A percentile compares a stretch with the other conserved stretches of the same genome.
Conservation (phyloP, 192 early-diverging fungal genomes). For the Piromyces sp. region DNA sequence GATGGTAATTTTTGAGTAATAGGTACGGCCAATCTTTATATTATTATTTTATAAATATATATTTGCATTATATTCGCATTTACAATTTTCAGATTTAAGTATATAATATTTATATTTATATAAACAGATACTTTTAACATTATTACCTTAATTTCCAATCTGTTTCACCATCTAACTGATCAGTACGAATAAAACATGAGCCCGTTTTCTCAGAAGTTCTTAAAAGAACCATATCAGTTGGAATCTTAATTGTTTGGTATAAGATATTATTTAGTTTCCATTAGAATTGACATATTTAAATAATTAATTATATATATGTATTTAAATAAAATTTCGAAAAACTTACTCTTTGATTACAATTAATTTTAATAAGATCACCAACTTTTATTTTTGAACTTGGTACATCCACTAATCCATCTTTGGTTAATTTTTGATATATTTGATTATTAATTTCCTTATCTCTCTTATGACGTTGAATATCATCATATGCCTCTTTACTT, state of each 20-base stretch:
- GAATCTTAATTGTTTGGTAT: no score
- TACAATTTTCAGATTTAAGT: no score
- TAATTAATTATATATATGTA: no score
- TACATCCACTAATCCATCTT: slow-evolving; percentile 32
- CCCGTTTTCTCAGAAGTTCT: slow-evolving; percentile 66
- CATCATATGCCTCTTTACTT: slow-evolving; percentile 80
- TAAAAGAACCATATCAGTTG: slow-evolving; percentile 78
- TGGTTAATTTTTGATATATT: slow-evolving; percentile 43
- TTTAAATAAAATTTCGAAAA: neutral
- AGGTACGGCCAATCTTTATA: slow-evolving; percentile 63
- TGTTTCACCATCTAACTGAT: slow-evolving; percentile 93
- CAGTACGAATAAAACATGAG: slow-evolving; percentile 86
- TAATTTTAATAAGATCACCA: slow-evolving; percentile 64
- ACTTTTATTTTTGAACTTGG: slow-evolving; percentile 73
- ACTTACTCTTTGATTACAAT: slow-evolving; percentile 64
- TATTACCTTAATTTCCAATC: slow-evolving; percentile 77
- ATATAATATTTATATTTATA: no score
- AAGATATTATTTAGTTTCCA: no score
- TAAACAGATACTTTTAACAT: no score
- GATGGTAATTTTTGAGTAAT: slow-evolving; percentile 57
- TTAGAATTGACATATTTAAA: no score
- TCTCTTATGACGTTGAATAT: slow-evolving; percentile 58
- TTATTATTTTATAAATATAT: no score
- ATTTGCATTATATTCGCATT: no score
- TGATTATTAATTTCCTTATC: slow-evolving; percentile 83